Conservation (phyloP, 2,329 filamentous ascomycete species). For the Curvularia eragrostidis region DNA sequence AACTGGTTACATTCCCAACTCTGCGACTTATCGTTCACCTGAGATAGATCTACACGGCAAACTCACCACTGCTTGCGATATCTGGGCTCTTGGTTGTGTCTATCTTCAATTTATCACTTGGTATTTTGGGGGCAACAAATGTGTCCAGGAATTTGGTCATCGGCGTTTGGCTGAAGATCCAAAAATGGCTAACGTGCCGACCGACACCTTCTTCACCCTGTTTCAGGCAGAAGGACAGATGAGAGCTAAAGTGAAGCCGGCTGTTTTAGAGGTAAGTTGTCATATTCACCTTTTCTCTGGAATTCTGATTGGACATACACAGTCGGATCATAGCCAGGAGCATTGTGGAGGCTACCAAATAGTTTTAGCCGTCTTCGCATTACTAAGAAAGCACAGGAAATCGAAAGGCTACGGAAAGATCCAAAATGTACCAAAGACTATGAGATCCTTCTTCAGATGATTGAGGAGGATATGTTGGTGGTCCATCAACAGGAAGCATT, state of each 20-base stretch:
- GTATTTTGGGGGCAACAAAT: conserved; percentile 19
- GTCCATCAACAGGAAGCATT: background rate
- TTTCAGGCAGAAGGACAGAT: background rate
- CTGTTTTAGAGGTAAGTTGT: conserved; percentile 3
- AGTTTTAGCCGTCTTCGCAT: background rate
- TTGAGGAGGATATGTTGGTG: conserved; percentile 8
- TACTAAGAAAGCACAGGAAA: background rate
- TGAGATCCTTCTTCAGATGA: background rate
- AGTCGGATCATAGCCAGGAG: background rate
- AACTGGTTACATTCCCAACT: background rate
- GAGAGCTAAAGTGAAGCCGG: conserved; percentile 1
- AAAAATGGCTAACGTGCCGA: background rate
- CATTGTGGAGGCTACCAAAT: background rate
- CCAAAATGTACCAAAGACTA: background rate
- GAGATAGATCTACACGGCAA: conserved; percentile 38
- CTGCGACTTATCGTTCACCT: conserved; percentile 50
- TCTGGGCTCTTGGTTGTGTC: conserved; percentile 44
- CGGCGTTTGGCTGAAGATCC: conserved; percentile 1
- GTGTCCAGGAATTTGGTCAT: background rate
- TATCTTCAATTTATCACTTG: conserved; percentile 41
- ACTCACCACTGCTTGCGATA: conserved; percentile 43
- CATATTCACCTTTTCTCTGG: background rate
- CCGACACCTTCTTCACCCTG: background rate
- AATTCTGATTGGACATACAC: background rate
- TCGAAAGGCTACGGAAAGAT: background rate